Evolutionary conservation across 2,329 filamentous ascomycete genomes (phyloP).

Genomic region (Falciphora oryzae): DNA sequence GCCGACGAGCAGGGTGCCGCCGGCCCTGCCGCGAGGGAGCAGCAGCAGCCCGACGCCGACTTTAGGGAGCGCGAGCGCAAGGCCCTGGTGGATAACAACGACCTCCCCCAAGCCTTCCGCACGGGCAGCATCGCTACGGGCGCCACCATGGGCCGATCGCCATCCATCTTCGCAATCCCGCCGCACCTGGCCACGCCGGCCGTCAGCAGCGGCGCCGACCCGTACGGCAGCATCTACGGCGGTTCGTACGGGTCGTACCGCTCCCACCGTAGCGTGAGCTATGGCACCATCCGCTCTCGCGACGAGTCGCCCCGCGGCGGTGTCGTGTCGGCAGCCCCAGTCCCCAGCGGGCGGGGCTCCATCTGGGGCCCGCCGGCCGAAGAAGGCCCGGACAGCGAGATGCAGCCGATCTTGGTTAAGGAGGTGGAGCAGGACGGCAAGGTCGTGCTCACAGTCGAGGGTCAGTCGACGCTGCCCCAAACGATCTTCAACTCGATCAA

Average conservation of each 20-base stretch:
- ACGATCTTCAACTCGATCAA: conserved; percentile 97
- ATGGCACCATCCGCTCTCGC: conserved; percentile 52
- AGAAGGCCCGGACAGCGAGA: conserved; percentile 49
- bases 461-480: conserved; percentile 91
- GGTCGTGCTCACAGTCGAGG: conserved; percentile 76
- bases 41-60: conserved; percentile 16
- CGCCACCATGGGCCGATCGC: conserved; percentile 22
- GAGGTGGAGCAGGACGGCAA: conserved; percentile 85
- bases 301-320: not conserved
- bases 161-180: conserved; percentile 51
- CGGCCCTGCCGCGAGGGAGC: not conserved
- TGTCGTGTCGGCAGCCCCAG: not conserved
- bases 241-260: conserved; percentile 60
- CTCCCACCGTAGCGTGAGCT: conserved; percentile 27
- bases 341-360: not conserved
- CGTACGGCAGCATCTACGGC: conserved; percentile 13
- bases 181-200: conserved; percentile 62
- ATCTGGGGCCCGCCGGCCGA: conserved; percentile 22
- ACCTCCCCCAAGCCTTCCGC: conserved; percentile 30
- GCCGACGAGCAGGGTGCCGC: not conserved
- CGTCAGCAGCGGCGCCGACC: conserved; percentile 37
- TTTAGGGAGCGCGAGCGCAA: conserved; percentile 44
- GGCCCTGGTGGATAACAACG: conserved; percentile 32
- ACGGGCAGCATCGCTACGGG: conserved; percentile 25
- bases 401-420: conserved; percentile 77